Percentiles rank a stretch among this genome's conserved stretches.
Evolutionary conservation across 352 stramenopile genomes (phyloP).

Genomic region (Elongisporangium prolatum): DNA sequence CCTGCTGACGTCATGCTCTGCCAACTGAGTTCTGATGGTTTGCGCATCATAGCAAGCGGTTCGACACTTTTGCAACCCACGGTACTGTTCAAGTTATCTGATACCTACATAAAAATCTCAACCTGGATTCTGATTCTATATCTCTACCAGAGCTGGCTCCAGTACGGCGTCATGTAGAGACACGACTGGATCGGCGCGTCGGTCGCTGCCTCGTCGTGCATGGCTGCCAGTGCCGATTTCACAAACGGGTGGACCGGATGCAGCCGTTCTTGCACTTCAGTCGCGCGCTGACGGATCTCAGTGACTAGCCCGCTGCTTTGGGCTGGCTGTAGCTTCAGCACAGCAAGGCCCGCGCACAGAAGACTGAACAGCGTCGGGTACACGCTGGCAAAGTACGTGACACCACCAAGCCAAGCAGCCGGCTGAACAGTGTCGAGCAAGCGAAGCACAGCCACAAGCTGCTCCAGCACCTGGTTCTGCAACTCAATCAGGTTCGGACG

Average conservation of each 20-base stretch:
- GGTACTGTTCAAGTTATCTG: too few species aligned
- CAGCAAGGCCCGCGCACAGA: constrained; percentile 31
- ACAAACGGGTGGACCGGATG: constrained; percentile 34
- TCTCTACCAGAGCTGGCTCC: constrained; percentile 12
- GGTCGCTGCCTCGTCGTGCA: constrained; percentile 1
- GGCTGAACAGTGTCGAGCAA: constrained; percentile 6
- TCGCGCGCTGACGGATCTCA: constrained; percentile 16
- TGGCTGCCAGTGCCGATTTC: constrained; percentile 17
- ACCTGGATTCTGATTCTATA: too few species aligned
- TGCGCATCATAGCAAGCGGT: too few species aligned
- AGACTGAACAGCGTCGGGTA: constrained; percentile 53
- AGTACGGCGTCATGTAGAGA: constrained; percentile 46
- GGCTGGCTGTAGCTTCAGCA: constrained; percentile 12
- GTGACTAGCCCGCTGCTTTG: constrained; percentile 1
- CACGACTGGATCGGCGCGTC: constrained; percentile 5
- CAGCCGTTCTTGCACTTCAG: constrained; percentile 16
- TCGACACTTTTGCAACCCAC: too few species aligned
- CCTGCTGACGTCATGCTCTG: too few species aligned
- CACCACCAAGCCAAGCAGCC: constrained; percentile 47
- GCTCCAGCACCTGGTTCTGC: constrained; percentile 27
- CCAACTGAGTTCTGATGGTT: too few species aligned
- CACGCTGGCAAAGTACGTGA: constrained; percentile 62
- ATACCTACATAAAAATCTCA: too few species aligned
- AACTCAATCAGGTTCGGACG: constrained; percentile 14
- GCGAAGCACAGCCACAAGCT: constrained; percentile 10